Base-by-base conservation (phyloP, 495 filamentous ascomycete species). In the Terfezia boudieri region DNA sequence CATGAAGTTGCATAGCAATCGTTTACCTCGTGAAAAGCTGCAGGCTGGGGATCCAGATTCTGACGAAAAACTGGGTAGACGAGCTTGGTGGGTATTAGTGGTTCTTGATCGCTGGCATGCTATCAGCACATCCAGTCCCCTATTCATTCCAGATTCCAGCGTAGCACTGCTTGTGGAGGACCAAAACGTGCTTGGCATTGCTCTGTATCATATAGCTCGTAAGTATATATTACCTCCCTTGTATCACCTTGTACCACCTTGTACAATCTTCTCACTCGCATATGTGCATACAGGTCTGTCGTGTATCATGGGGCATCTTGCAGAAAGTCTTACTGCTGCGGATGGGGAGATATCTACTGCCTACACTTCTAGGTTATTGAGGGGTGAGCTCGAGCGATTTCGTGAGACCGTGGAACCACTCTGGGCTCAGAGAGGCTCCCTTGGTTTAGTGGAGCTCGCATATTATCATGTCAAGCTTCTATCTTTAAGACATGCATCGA, bases 71-170 rank as follows among this genome's bases (percentile, higher is more conserved):
- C 71, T 89, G 26, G 75, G 74, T 2, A 68, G 84, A 54, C 76
- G 84, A 38, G 76, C 76, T 50, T 93, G 84, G 82, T 84, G 81
- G 67, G 74, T 78, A 1, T 66, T 90, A 53, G 73, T 81, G 50
- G 76, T 83, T 60, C 67, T 93, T 55, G 79, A 84, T 54, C 76
- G 83, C 35, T 89, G 80, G 79, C 77, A 86, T 61, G 77, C 83
- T 14, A 72, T 80, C 43, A 80, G 77, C 60, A 80, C 76, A 1
- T 77, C 76, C 10, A 74, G 64, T 52, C 74, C 77, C 9, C 54
- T 73, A 5, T 64, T 76, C 48, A 75, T 86, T 56, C 71, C 70
- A 11, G 78, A 87, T 54, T 70, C 72, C 32, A 79, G 70, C 57
- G 71, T 82, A 11, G 70, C 82, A 16, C 65, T 81, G 53, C 69